Base-by-base conservation (phyloP, 345 rosid genomes). In the Cardamine chenopodiifolia region DNA sequence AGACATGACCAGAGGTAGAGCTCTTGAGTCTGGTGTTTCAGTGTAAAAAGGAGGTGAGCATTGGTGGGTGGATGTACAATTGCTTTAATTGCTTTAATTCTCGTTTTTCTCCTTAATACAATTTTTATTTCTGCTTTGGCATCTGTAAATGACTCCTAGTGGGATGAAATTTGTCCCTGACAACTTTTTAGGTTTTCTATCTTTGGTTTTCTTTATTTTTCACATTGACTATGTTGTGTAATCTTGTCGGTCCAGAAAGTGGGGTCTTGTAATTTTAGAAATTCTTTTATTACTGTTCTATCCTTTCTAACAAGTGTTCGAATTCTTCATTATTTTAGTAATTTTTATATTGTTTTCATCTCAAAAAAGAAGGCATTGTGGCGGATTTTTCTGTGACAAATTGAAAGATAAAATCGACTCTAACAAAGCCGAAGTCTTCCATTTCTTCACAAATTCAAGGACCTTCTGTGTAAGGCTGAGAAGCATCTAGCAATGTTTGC, bases 31-130 rank as follows among this genome's bases (percentile, higher is more conserved):
- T 55, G 75, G 66, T 70, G 71, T 63, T 76, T 55, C 71, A 56
- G 71, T 77, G 72, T 77, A 71, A 57, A 77, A 77, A 77, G 58
- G 52, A 70, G 54, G 71, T 52, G 26, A n/a, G 66, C 55, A 45
- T 76, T 70, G 75, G 65, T 62, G 68, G 79, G 79, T 47, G 50
- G 59, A 11, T 77, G 76, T 77, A 77, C 80, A 77, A n/a, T n/a
- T n/a, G n/a, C n/a, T n/a, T n/a, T 63, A 76, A 62, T 69, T 14
- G 63, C 69, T 53, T 76, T 34, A 68, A 42, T 52, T 70, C 47
- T 76, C 60, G 25, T 63, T 37, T 34, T 54, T 50, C 62, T 59
- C 6, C 15, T 52, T 26, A 19, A 10, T 68, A 61, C 63, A 52
- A 14, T 70, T 69, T 1, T 14, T 56, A 9, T 59, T 32, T 23